Base-by-base conservation (phyloP, 495 filamentous ascomycete species). In the Neurospora tetrasperma region DNA sequence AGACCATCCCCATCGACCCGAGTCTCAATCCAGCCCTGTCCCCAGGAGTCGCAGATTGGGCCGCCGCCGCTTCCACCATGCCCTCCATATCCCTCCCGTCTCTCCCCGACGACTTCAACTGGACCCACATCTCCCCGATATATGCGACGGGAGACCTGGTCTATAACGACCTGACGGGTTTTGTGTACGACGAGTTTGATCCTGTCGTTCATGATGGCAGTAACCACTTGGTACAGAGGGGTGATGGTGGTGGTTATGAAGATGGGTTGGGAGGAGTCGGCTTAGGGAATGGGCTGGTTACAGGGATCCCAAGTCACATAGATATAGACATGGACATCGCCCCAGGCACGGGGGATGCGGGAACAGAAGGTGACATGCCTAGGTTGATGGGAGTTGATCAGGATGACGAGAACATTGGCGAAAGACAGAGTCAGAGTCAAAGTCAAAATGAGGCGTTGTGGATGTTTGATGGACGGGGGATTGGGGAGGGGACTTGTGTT, bases 61-160 rank as follows among this genome's bases (percentile, higher is more conserved):
- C 27, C 27, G 71, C 46, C 31, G 10, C 70, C 42, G 38, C 69
- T 12, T 48, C 73, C 8, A 59, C 5, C 0, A 9, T 23, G 9
- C 69, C 42, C 62, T 75, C 41, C 70, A 74, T 68, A 59, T 74
- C 40, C 12, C 78, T 81, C 39, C 81, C 79, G 77, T 71, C 76
- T n/a, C 71, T 83, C n/a, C 82, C 82, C 0, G 78, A 75, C 14
- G 78, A 82, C 71, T 84, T 85, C 71, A 82, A 85, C 73, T 86
- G 87, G 76, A 76, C 83, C 39, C 77, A 78, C 46, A 80, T 88
- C 69, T 78, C 84, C 74, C 85, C 87, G n/a, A 84, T 88, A 46
- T 88, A 85, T 68, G 84, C 87, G 0, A 86, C 84, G 69, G 82
- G 84, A 42, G 87, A 89, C 69, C 78, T 89, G 8, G 76, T 85